These are phyloP conservation scores for Gracilaria domingensis DNA, from an alignment of 23 red algal species.

Conservation along the genomic window DNA sequence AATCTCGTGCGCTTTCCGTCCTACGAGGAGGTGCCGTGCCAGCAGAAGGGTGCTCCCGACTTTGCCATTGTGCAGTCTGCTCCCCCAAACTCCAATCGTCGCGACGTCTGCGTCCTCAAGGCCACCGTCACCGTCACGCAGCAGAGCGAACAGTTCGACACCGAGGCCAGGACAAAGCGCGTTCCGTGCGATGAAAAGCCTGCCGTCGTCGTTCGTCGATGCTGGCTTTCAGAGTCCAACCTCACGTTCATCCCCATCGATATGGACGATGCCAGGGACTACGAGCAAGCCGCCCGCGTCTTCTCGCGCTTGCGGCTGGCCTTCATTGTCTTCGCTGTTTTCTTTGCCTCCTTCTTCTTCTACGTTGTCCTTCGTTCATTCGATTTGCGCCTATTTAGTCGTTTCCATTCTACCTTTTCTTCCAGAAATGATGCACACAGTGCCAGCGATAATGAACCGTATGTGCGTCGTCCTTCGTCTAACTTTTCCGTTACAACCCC, in stretches of 20 bases:
- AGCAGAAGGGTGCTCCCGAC: neutral
- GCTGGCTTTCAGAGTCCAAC: slow-evolving; percentile 17
- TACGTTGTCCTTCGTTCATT: neutral
- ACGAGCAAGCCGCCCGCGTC: neutral
- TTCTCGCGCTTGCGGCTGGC: slow-evolving; percentile 14
- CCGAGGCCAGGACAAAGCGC: neutral
- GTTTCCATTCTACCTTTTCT: neutral
- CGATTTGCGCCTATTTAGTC: neutral
- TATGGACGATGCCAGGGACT: neutral
- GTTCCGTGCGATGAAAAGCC: neutral
- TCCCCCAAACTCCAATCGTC: neutral
- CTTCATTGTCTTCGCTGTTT: neutral
- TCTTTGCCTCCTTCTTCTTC: slow-evolving; percentile 17
- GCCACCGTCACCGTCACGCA: slow-evolving; percentile 4
- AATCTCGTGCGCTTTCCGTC: neutral
- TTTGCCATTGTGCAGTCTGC: neutral
- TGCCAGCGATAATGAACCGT: neutral
- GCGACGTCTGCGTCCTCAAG: neutral
- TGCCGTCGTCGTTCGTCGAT: neutral
- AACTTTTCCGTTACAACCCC: slow-evolving; percentile 7
- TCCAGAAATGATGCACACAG: neutral
- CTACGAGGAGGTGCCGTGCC: slow-evolving; percentile 5
- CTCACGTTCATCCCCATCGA: neutral
- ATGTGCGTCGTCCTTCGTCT: slow-evolving; percentile 13
- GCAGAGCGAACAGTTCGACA: neutral